Evolutionary conservation across 768 basidiomycete genomes (phyloP).

Genomic region (Rickenella mellea): DNA sequence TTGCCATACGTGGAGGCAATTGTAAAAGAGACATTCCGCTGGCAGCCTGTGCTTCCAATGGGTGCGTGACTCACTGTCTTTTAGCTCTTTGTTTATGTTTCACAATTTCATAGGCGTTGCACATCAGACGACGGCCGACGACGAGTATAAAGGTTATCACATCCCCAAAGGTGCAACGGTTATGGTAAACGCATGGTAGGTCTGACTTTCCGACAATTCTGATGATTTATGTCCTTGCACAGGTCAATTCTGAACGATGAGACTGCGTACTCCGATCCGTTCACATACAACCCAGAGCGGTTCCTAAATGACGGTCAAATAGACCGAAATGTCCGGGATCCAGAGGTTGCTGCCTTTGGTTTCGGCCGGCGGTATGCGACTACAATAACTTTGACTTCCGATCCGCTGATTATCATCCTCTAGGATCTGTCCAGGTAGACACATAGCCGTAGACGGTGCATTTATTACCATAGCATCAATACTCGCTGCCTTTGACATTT

Average conservation of each 20-base stretch:
- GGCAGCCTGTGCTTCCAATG: constrained; percentile 7
- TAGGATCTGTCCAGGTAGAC: constrained; percentile 16
- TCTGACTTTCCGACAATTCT: not conserved
- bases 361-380: constrained; percentile 10
- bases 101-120: not conserved
- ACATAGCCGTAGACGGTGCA: constrained; percentile 18
- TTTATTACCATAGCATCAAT: constrained; percentile 19
- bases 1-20: constrained; percentile 14
- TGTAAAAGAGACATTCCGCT: constrained; percentile 11
- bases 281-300: constrained; percentile 27
- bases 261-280: constrained; percentile 22
- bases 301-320: constrained; percentile 42
- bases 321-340: not conserved
- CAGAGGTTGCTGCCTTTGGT: constrained; percentile 1
- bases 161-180: constrained; percentile 18
- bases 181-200: constrained; percentile 12
- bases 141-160: constrained; percentile 15
- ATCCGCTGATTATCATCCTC: not conserved
- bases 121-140: constrained; percentile 7
- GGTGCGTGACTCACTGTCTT: not conserved
- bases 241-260: constrained; percentile 35
- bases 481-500: constrained; percentile 20
- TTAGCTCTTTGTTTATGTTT: too few species aligned
- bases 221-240: not conserved
- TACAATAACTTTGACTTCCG: not conserved